These are phyloP conservation scores for Yamadazyma friedrichii DNA, from an alignment of 1,139 yeast genomes.

Conservation along the genomic window DNA sequence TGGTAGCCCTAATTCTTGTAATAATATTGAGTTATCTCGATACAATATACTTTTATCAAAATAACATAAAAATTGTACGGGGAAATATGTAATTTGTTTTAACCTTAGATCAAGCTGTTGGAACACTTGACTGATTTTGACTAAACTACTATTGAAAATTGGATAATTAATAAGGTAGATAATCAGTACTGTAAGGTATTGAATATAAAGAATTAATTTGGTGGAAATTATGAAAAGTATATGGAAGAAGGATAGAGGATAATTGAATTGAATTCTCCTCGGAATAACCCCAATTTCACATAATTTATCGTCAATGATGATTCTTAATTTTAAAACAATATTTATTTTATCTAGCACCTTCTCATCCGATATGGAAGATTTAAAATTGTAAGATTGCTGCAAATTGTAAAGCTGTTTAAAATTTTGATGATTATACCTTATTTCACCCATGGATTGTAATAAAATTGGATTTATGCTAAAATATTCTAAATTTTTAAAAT, in stretches of 20 bases:
- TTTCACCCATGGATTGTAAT: constrained; percentile 50
- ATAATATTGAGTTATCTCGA: constrained; percentile 21
- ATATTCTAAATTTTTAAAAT: constrained; percentile 71
- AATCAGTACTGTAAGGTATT: constrained; percentile 19
- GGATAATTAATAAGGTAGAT: constrained; percentile 27
- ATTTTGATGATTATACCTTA: background rate
- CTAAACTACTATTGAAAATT: constrained; percentile 21
- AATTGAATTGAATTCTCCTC: constrained; percentile 1
- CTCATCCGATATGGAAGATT: constrained; percentile 25
- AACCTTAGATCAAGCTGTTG: constrained; percentile 78
- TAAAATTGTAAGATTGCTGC: background rate
- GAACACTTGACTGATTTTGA: constrained; percentile 58
- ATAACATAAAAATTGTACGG: constrained; percentile 70
- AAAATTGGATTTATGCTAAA: constrained; percentile 73
- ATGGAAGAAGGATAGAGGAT: background rate
- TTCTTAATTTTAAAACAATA: constrained; percentile 25
- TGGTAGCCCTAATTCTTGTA: constrained; percentile 33
- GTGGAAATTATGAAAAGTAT: constrained; percentile 3
- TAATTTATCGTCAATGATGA: constrained; percentile 9
- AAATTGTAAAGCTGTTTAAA: constrained; percentile 1
- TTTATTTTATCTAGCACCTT: constrained; percentile 33
- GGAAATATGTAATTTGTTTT: constrained; percentile 77
- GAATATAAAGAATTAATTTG: constrained; percentile 15
- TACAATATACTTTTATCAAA: constrained; percentile 34
- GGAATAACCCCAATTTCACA: background rate